Evolutionary conservation across 2,329 filamentous ascomycete species (phyloP).

Genomic region (Rutstroemia sp.): DNA sequence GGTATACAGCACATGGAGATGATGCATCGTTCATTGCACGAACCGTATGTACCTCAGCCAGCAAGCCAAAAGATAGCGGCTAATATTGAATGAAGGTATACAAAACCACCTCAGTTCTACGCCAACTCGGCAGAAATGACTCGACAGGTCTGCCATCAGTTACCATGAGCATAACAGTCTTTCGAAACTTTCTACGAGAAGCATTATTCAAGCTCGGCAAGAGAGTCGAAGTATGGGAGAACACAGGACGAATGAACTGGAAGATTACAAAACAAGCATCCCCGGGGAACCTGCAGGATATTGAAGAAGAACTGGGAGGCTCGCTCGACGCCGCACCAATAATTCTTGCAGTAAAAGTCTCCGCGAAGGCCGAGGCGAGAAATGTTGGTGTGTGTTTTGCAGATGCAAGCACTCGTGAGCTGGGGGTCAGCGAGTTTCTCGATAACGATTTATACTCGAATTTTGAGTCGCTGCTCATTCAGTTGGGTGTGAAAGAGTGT

Average conservation of each 20-base stretch:
- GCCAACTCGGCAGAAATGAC: conserved; percentile 78
- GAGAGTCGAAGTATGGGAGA: conserved; percentile 84
- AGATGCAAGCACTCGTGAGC: conserved; percentile 89
- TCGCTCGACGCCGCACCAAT: conserved; percentile 86
- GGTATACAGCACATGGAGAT: conserved; percentile 87
- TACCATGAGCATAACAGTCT: conserved; percentile 91
- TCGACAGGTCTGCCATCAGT: conserved; percentile 85
- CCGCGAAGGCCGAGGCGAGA: conserved; percentile 80
- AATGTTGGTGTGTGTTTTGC: conserved; percentile 95
- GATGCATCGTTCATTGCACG: conserved; percentile 79
- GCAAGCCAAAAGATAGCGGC: neutral
- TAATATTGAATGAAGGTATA: conserved; percentile 56
- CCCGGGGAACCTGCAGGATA: conserved; percentile 91
- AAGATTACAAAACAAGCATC: conserved; percentile 87
- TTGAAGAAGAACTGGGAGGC: conserved; percentile 91
- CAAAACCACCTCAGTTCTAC: conserved; percentile 92
- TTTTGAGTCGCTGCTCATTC: conserved; percentile 92
- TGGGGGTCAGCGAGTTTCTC: conserved; percentile 96
- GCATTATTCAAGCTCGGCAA: conserved; percentile 88
- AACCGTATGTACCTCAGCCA: conserved; percentile 43
- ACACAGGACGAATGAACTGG: conserved; percentile 78
- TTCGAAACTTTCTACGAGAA: conserved; percentile 90
- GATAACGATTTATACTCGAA: conserved; percentile 99
- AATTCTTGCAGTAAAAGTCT: conserved; percentile 90
- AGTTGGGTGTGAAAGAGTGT: conserved; percentile 91